Evolutionary conservation across 2,329 filamentous ascomycete genomes (phyloP), one percentile per base, ranked within the genome.

Genomic region (Epichloe festucae): DNA sequence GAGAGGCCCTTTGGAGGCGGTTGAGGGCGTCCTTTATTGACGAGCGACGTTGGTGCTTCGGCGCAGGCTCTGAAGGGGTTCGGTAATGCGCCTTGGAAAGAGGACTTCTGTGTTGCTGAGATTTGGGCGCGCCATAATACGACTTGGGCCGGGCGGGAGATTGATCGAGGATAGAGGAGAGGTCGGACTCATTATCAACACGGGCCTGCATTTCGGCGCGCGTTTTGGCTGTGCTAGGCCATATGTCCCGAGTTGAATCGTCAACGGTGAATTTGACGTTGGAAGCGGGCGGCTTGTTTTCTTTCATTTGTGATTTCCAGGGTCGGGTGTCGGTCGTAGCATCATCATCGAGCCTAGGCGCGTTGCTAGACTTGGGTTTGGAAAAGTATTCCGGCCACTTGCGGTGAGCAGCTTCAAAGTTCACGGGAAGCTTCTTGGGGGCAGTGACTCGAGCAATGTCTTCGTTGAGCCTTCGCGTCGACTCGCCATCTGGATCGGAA

Each of bases 321-420:
- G 68, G 67, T 50, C 65, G 63, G 53, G 70, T 66, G 50, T 68
- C 66, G 48, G 62, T 62, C 51, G 61, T 62, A 52, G 65, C 59
- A 54, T 66, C 62, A 51, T 53, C 54, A 49, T 62, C 60, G 53
- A 57, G 5, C 27, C n/a, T 54, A 54, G 62, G 56, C 7, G 56
- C 53, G 41, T 60, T 57, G 43, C 55, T 58, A 53, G 56, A 57
- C 54, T 69, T 70, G 38, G 71, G 70, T 60, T 67, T 63, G 55
- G 68, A 65, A 50, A 71, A 73, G 59, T 69, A 78, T 56, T 78
- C 75, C 21, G 76, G 74, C 69, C 76, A 78, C 59, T 74, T 71
- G 60, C 71, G 73, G 57, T 72, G 69, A 43, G 70, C 70, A 52
- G 67, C 70, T 38, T 73, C 70, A 65, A 66, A 71, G 59, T 73